A percentile compares a stretch with the other conserved stretches of the same genome.
These are phyloP conservation scores for Sarocladiaceae sp. DNA, from an alignment of 2,329 filamentous ascomycete species.

Conservation along the genomic window DNA sequence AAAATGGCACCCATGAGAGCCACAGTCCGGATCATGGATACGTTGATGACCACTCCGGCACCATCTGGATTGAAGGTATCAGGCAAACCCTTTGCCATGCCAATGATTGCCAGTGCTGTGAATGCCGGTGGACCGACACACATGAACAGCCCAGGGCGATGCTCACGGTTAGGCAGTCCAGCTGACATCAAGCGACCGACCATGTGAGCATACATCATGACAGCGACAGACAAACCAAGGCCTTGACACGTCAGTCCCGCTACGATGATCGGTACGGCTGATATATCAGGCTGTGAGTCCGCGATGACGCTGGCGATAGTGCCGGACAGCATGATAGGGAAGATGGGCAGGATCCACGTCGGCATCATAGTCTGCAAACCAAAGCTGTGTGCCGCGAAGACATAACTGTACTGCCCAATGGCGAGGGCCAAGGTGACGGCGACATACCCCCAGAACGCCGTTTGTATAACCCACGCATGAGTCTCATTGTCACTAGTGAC, in stretches of 20 bases:
- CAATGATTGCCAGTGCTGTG: slow-evolving; percentile 65
- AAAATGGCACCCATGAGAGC: slow-evolving; percentile 48
- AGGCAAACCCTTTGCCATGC: slow-evolving; percentile 51
- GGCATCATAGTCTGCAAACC: slow-evolving; percentile 66
- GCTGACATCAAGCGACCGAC: slow-evolving; percentile 65
- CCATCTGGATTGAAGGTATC: slow-evolving; percentile 3
- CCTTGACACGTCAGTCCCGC: slow-evolving; percentile 68
- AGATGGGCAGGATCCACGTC: slow-evolving; percentile 70
- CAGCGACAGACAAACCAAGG: slow-evolving; percentile 61
- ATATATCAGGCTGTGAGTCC: slow-evolving; percentile 50
- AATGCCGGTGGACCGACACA: slow-evolving; percentile 70
- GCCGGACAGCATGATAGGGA: slow-evolving; percentile 69
- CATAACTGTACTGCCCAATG: slow-evolving; percentile 5
- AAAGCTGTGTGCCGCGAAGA: slow-evolving; percentile 7
- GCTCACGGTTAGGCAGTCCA: slow-evolving; percentile 56
- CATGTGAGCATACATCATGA: slow-evolving; percentile 71
- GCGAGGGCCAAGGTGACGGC: slow-evolving; percentile 4
- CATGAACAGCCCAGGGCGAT: slow-evolving; percentile 67
- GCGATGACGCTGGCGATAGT: slow-evolving; percentile 66
- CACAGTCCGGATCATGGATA: slow-evolving; percentile 28
- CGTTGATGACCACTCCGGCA: slow-evolving; percentile 3
- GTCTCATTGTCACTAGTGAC: slow-evolving; percentile 27
- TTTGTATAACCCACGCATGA: slow-evolving; percentile 4
- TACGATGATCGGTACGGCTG: slow-evolving; percentile 59
- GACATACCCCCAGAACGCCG: slow-evolving; percentile 7